Conservation (phyloP, 75 land plant species). For the Pinus albicaulis region DNA sequence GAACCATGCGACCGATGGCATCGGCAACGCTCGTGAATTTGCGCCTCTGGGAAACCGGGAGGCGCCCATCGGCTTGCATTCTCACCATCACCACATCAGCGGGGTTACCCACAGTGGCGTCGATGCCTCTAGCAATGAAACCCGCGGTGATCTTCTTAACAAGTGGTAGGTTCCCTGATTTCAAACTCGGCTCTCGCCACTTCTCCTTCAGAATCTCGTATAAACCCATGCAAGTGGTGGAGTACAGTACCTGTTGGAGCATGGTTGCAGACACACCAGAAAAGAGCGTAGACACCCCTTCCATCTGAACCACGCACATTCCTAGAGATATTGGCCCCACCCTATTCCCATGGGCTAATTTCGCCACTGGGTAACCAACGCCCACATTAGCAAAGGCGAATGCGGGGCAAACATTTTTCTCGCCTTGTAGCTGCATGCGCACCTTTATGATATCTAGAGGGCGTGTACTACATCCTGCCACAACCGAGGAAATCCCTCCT, state of each 20-base stretch:
- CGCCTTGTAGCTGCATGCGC: slow-evolving; percentile 93
- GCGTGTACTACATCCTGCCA: slow-evolving; percentile 82
- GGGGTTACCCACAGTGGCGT: slow-evolving; percentile 79
- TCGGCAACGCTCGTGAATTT: slow-evolving; percentile 63
- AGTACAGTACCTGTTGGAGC: slow-evolving; percentile 82
- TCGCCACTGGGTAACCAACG: slow-evolving; percentile 5
- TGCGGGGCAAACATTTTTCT: slow-evolving; percentile 17
- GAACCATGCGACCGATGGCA: slow-evolving; percentile 55
- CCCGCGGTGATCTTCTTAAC: slow-evolving; percentile 58
- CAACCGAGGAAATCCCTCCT: slow-evolving; percentile 80
- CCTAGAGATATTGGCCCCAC: slow-evolving; percentile 54
- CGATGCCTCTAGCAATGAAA: slow-evolving; percentile 63
- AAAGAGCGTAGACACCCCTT: slow-evolving; percentile 62
- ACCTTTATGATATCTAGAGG: slow-evolving; percentile 90
- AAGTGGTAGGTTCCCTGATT: slow-evolving; percentile 26
- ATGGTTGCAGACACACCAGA: slow-evolving; percentile 89
- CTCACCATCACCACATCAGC: slow-evolving; percentile 89
- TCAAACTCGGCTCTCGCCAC: slow-evolving; percentile 47
- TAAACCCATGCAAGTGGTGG: slow-evolving; percentile 90
- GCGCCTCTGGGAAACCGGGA: slow-evolving; percentile 51
- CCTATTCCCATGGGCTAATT: slow-evolving; percentile 3
- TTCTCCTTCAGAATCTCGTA: slow-evolving; percentile 69
- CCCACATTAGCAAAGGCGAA: slow-evolving; percentile 12
- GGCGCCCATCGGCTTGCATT: slow-evolving; percentile 79
- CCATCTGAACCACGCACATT: slow-evolving; percentile 47